Conservation (phyloP, 2,329 filamentous ascomycete species). For the Penicillium sp. region DNA sequence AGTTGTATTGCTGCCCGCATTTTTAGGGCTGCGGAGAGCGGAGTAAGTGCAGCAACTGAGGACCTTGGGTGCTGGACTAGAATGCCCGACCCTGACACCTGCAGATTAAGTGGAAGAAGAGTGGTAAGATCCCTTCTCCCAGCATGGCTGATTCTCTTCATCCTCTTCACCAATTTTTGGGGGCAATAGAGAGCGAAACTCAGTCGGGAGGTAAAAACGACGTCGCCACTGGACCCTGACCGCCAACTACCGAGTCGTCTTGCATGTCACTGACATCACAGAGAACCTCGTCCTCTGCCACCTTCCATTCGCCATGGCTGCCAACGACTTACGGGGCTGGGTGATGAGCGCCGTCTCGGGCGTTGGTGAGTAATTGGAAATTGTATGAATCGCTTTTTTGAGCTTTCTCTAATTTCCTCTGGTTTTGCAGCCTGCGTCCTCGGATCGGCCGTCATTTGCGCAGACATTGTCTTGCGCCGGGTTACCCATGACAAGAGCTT, state of each 20-base stretch:
- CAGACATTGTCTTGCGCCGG: conserved; percentile 75
- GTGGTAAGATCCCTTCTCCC: not conserved
- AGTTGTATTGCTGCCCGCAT: not conserved
- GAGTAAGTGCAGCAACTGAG: conserved; percentile 6
- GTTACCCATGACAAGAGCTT: conserved; percentile 77
- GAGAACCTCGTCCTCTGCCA: conserved; percentile 11
- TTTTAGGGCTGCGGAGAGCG: conserved; percentile 1
- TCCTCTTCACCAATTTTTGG: not conserved
- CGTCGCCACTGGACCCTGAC: conserved; percentile 16
- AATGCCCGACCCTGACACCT: conserved; percentile 8
- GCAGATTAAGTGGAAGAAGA: not conserved
- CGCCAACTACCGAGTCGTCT: conserved; percentile 15
- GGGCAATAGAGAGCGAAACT: not conserved
- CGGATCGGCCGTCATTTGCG: conserved; percentile 82
- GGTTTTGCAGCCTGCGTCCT: conserved; percentile 57
- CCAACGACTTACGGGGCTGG: conserved; percentile 91
- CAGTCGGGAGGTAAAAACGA: not conserved
- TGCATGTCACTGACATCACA: conserved; percentile 31
- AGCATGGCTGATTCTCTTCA: not conserved
- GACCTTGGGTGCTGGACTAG: conserved; percentile 19
- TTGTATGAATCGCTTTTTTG: not conserved
- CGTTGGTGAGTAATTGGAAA: conserved; percentile 58
- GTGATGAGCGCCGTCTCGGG: conserved; percentile 85
- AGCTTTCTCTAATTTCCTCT: not conserved
- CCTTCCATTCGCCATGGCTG: conserved; percentile 43